Base-by-base conservation (phyloP, 495 filamentous ascomycete genomes). In the Lepidopterella palustris region DNA sequence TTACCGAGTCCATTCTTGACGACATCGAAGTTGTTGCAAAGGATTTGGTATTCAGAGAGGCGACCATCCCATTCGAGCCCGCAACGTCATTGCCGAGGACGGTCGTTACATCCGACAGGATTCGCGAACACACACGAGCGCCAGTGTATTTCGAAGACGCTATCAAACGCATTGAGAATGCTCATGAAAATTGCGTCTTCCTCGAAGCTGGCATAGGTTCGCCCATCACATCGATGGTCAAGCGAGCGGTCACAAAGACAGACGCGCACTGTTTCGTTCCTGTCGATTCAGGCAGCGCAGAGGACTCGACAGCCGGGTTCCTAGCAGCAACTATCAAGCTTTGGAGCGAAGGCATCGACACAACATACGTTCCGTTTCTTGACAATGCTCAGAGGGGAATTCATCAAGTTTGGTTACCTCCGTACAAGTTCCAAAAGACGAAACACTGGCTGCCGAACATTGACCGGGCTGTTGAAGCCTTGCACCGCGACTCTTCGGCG, bases 81-180 rank as follows among this genome's bases (percentile, higher is more conserved):
- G 49, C 50, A 13, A 66, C 58, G n/a, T 39, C 32, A 39, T 15
- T 39, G 6, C 15, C 32, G 8, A 39, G 32, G 15, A n/a, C n/a
- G n/a, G n/a, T n/a, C n/a, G n/a, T n/a, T n/a, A n/a, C n/a, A n/a
- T n/a, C n/a, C n/a, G n/a, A n/a, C n/a, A n/a, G n/a, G n/a, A n/a
- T n/a, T n/a, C n/a, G n/a, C n/a, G n/a, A n/a, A n/a, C n/a, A n/a
- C n/a, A n/a, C n/a, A 31, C 42, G 60, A 18, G 5, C 53, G 4
- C 66, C 66, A 3, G 67, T 69, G 13, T 62, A 28, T 52, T 67
- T 67, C 54, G 40, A 67, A 18, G 57, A 64, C 18, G 67, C 67
- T 13, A 32, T 69, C 1, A 42, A 67, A 21, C 42, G 64, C 18
- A 24, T 69, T 5, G 48, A 25, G 11, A 52, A 64, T 18, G n/a